Evolutionary conservation across 164 flowering plant genomes (phyloP).

Genomic region (Stephania cephalantha): DNA sequence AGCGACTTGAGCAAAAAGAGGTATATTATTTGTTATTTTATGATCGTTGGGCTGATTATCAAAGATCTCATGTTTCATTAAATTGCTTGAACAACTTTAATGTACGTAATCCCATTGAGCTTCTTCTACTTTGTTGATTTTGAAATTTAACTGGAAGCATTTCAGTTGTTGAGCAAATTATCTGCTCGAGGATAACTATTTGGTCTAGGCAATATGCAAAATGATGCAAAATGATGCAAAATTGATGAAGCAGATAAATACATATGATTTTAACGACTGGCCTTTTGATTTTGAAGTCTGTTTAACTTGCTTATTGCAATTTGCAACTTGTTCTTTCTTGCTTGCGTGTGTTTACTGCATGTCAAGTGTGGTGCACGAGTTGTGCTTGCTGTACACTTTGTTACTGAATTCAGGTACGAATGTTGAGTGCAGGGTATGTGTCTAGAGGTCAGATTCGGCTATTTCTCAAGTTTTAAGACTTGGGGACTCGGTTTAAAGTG

Average conservation of each 20-base stretch:
- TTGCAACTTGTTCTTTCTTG: neutral
- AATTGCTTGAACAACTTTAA: neutral
- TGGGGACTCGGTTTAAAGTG: too few relatives aligned
- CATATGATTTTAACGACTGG: neutral
- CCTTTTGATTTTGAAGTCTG: neutral
- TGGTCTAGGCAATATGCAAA: too few relatives aligned
- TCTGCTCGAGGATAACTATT: neutral
- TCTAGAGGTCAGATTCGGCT: too few relatives aligned
- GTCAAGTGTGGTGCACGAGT: neutral
- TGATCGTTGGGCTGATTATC: neutral
- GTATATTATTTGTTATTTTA: slow-evolving; percentile 26
- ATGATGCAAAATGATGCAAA: neutral
- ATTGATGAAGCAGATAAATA: neutral
- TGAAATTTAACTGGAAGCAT: neutral
- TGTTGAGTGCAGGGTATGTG: too few relatives aligned
- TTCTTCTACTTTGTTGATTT: neutral
- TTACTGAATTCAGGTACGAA: too few relatives aligned
- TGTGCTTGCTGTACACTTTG: neutral
- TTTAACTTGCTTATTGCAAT: neutral
- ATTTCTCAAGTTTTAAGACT: too few relatives aligned
- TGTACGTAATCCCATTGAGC: neutral
- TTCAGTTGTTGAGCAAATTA: neutral
- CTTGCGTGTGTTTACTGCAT: neutral
- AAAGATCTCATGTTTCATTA: neutral
- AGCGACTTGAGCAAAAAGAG: slow-evolving; percentile 87